Evolutionary conservation across 31 red algal species (phyloP), one percentile per base, ranked within the genome.

Genomic region (Porphyra umbilicalis): DNA sequence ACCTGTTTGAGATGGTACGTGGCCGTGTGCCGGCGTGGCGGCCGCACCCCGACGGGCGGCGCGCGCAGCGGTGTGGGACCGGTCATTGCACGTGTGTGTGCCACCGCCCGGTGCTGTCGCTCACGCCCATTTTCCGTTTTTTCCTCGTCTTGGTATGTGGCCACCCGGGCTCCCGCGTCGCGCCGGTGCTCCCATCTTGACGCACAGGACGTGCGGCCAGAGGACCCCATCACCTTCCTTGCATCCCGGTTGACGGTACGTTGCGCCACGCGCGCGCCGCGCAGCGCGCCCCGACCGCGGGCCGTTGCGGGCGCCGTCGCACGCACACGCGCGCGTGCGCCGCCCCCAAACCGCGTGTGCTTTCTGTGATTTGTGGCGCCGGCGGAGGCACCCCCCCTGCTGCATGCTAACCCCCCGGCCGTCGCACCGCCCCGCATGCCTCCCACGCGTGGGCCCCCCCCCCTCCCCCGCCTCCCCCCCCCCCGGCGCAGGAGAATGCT

Each of bases 1-100:
- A 91, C 85, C 89, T 91, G 31, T 91, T 91, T 76, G 89, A 91
- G 75, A 81, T 91, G 77, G 89, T 90, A 84, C 31, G 88, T 79
- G 38, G 30, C 1, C 76, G 25, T 0, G 25, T 29, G 57, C 57
- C 57, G 57, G 7, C 9, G 38, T 6, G 57, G 6, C 57, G 57
- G 57, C 57, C 16, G 20, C 30, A 29, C 13, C 6, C 4, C 8
- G 20, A 71, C 16, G 57, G 25, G 57, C 30, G 57, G 20, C 2
- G 20, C 25, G 57, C 30, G 57, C 38, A 9, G 7, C 38, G 38
- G 7, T 71, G 57, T 71, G 57, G 57, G 25, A 0, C 30, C 25
- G 11, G 25, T 39, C 30, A 29, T 13, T 29, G 57, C 30, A 29
- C 57, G 0, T n/a, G 57, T 18, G 4, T 71, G 2, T 39, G 38